Base-by-base conservation (phyloP, 352 stramenopile genomes). In the Phytophthora megakarya region DNA sequence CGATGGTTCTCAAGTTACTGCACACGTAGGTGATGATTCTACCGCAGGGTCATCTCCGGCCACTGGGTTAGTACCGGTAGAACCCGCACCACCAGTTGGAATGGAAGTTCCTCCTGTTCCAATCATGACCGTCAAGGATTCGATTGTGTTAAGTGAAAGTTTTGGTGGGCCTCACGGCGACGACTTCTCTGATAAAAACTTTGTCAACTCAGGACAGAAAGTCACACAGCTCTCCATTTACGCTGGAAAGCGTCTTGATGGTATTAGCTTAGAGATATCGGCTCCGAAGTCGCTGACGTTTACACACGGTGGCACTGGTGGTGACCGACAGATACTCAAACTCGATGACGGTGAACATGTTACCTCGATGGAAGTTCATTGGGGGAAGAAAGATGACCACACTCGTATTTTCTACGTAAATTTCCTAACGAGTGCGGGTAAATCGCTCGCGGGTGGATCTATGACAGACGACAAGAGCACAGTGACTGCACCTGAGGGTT, bases 61-160 rank as follows among this genome's bases (percentile, higher is more conserved):
- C n/a, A n/a, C n/a, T n/a, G n/a, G n/a, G n/a, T n/a, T n/a, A n/a
- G n/a, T n/a, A n/a, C n/a, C n/a, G n/a, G n/a, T n/a, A n/a, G n/a
- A n/a, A n/a, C n/a, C n/a, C n/a, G n/a, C n/a, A n/a, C n/a, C n/a
- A n/a, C n/a, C n/a, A n/a, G n/a, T n/a, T n/a, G n/a, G n/a, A n/a
- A n/a, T n/a, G n/a, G n/a, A n/a, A n/a, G n/a, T n/a, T n/a, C n/a
- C n/a, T n/a, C n/a, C n/a, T n/a, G n/a, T n/a, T n/a, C n/a, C n/a
- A n/a, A n/a, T n/a, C n/a, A n/a, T n/a, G n/a, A n/a, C n/a, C n/a
- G n/a, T n/a, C n/a, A n/a, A n/a, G n/a, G n/a, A n/a, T n/a, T n/a
- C n/a, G n/a, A n/a, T n/a, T n/a, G n/a, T n/a, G n/a, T n/a, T 65
- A 7, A 65, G 56, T n/a, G 56, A 65, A 28, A 26, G 26, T 7